Base-by-base conservation (phyloP, 495 filamentous ascomycete species). In the Aspergillus coremiiformis region DNA sequence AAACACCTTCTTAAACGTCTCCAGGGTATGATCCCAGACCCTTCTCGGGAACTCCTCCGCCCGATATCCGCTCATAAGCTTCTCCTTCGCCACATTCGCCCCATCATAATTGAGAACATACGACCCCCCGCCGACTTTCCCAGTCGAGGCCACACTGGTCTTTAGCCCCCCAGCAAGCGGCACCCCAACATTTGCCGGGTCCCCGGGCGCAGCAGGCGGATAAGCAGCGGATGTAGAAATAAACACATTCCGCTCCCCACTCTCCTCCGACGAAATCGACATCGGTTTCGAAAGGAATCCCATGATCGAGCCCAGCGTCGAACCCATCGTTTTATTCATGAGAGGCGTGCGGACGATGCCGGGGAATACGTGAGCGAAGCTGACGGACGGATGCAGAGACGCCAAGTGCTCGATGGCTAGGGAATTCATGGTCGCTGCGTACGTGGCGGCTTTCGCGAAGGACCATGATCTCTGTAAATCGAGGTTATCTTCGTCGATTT, bases 281-380 rank as follows among this genome's bases (percentile, higher is more conserved):
- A 68, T 51, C 14, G 54, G 64, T 30, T 60, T 61, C 1, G 70
- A 47, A 19, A 73, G 11, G 19, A 50, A 22, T 37, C 57, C 8
- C 20, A 60, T 22, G n/a, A 51, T 48, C 4, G 26, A 26, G 17
- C 53, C 49, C 15, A 45, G 15, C 6, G 57, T 0, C 0, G 54
- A n/a, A 0, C 62, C 60, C 14, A 62, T 39, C 0, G 45, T 44
- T 19, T 59, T 54, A 4, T 65, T 50, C 29, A 56, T 45, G 3
- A 75, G 24, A 15, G 61, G 65, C 6, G 73, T 74, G 47, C 72
- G 65, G 19, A 85, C 80, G 0, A 67, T 6, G 3, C 82, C 82
- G 0, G 83, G 83, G 51, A 66, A 80, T 26, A 68, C 61, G 54
- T 85, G 80, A 0, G 84, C 59, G 60, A 85, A 85, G 24, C 64